Conservation (phyloP, 2,329 filamentous ascomycete genomes). For the Penicillium digitatum region DNA sequence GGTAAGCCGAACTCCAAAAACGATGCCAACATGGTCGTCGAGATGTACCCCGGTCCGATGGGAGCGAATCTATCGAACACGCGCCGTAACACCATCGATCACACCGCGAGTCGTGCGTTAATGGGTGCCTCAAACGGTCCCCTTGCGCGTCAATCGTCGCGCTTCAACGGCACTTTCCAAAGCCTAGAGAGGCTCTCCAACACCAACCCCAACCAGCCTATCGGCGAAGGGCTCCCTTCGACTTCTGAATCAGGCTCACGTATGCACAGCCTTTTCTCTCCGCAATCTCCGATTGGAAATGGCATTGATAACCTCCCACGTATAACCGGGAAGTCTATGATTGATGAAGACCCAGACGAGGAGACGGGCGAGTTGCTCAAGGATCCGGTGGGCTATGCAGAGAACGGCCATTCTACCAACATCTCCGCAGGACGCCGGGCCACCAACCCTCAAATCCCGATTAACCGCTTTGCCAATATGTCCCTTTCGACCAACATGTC, state of each 20-base stretch:
- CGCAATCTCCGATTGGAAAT: conserved; percentile 57
- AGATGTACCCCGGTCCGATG: conserved; percentile 48
- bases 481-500: conserved; percentile 66
- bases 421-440: conserved; percentile 54
- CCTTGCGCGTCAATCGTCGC: conserved; percentile 52
- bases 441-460: conserved; percentile 68
- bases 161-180: conserved; percentile 60
- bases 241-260: conserved; percentile 48
- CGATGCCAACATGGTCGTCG: conserved; percentile 55
- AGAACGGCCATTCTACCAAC: conserved; percentile 57
- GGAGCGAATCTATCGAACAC: conserved; percentile 32
- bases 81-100: conserved; percentile 54
- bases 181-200: conserved; percentile 55
- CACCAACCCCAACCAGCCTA: conserved; percentile 43
- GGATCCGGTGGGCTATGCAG: conserved; percentile 64
- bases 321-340: conserved; percentile 59
- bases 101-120: conserved; percentile 37
- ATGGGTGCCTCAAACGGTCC: conserved; percentile 39
- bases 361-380: conserved; percentile 61
- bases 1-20: conserved; percentile 60
- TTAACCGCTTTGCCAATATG: conserved; percentile 64
- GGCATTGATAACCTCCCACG: conserved; percentile 51
- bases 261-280: conserved; percentile 57
- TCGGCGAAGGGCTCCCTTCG: conserved; percentile 50
- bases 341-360: conserved; percentile 61